Conservation (phyloP, 768 basidiomycete species). For the Suillus brevipes region DNA sequence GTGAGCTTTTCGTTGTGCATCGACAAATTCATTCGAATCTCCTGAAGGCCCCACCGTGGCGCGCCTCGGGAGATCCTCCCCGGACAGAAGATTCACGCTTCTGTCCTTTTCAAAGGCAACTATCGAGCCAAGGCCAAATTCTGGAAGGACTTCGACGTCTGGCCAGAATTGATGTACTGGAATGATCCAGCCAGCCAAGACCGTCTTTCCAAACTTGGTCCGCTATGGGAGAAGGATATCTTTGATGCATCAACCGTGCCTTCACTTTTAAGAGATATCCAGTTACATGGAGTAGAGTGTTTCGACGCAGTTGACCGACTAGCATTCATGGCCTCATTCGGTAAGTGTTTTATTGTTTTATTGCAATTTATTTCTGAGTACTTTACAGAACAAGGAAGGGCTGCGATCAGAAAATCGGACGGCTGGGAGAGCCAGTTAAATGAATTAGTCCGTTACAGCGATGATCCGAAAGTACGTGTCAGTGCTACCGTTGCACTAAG, state of each 20-base stretch:
- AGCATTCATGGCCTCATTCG: slow-evolving; percentile 13
- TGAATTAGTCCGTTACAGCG: background rate
- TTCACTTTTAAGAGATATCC: slow-evolving; percentile 8
- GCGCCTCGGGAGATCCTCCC: slow-evolving; percentile 8
- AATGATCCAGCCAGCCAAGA: slow-evolving; percentile 13
- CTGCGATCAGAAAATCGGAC: background rate
- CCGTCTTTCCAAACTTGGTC: slow-evolving; percentile 11
- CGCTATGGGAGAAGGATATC: slow-evolving; percentile 13
- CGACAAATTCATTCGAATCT: background rate
- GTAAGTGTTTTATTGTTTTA: background rate
- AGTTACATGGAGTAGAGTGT: background rate
- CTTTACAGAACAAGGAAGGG: slow-evolving; percentile 6
- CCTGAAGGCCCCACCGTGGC: slow-evolving; percentile 5
- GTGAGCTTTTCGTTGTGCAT: background rate
- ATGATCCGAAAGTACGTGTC: slow-evolving; percentile 6
- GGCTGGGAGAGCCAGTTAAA: background rate
- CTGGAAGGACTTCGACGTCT: slow-evolving; percentile 10
- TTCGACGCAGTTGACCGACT: slow-evolving; percentile 12
- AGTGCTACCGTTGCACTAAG: slow-evolving; percentile 4
- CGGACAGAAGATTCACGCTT: slow-evolving; percentile 15
- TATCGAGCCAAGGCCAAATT: slow-evolving; percentile 13
- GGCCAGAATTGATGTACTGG: slow-evolving; percentile 16
- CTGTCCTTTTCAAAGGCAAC: slow-evolving; percentile 12
- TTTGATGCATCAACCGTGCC: slow-evolving; percentile 8
- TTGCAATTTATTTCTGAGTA: background rate